A percentile compares a stretch with the other conserved stretches of the same genome.
Evolutionary conservation across 495 filamentous ascomycete species (phyloP).

Genomic region (Cercophora newfieldiana): DNA sequence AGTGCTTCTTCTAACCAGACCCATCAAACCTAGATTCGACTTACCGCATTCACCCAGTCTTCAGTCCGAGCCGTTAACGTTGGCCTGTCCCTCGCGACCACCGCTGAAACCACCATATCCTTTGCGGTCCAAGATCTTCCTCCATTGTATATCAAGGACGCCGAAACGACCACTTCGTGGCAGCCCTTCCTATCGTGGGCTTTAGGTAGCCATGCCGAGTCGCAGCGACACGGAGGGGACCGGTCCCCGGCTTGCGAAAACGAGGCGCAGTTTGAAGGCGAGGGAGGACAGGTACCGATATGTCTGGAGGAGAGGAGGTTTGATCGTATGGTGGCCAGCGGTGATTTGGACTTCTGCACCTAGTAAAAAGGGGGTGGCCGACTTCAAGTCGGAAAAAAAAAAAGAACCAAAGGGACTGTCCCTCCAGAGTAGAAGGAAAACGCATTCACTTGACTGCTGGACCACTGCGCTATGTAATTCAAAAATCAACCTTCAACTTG

Average conservation of each 20-base stretch:
- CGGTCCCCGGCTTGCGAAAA: not conserved
- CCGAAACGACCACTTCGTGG: slow-evolving; percentile 13
- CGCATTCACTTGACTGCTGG: too few species aligned
- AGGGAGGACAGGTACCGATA: too few species aligned
- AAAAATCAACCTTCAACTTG: too few species aligned
- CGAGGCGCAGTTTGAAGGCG: slow-evolving; percentile 5
- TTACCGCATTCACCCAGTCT: slow-evolving; percentile 4
- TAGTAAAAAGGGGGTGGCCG: too few species aligned
- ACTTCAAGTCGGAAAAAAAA: too few species aligned
- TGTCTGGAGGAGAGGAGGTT: too few species aligned
- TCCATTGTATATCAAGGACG: slow-evolving; percentile 1
- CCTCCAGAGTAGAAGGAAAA: too few species aligned
- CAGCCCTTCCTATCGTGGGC: slow-evolving; percentile 10
- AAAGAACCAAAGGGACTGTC: too few species aligned
- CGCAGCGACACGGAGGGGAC: slow-evolving; percentile 4
- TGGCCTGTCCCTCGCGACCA: slow-evolving; percentile 2
- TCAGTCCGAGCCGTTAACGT: slow-evolving; percentile 12
- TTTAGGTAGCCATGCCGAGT: slow-evolving; percentile 5
- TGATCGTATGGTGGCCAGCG: too few species aligned
- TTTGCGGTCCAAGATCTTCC: not conserved
- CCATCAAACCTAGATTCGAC: slow-evolving; percentile 10
- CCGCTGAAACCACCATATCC: slow-evolving; percentile 7
- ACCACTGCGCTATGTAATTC: too few species aligned
- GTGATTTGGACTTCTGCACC: too few species aligned
- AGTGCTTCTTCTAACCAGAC: slow-evolving; percentile 4